Conservation (phyloP, 2,329 filamentous ascomycete genomes). For the Penicillium oxalicum region DNA sequence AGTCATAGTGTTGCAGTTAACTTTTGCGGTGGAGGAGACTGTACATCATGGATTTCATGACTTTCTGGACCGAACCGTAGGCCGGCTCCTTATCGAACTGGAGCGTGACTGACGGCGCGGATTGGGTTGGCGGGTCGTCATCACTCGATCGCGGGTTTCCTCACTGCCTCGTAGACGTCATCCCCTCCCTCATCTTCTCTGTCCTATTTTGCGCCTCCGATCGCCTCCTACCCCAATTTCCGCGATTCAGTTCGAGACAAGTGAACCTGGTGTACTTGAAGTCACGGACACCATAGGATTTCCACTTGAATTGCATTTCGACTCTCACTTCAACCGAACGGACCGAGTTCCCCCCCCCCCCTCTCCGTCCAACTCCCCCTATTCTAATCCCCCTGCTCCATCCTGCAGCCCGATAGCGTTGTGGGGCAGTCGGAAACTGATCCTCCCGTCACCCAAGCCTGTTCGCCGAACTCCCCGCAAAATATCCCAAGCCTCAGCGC, state of each 20-base stretch:
- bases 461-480: slow-evolving; percentile 23
- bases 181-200: slow-evolving; percentile 17
- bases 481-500: slow-evolving; percentile 15
- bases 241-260: neutral
- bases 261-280: neutral
- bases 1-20: too few relatives aligned
- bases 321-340: too few relatives aligned
- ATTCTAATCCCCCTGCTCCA: neutral
- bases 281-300: too few relatives aligned
- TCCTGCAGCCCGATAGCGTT: slow-evolving; percentile 6
- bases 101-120: neutral
- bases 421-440: slow-evolving; percentile 12
- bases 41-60: neutral
- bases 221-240: slow-evolving; percentile 4
- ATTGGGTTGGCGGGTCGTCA: slow-evolving; percentile 10
- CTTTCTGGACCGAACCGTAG: neutral
- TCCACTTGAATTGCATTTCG: too few relatives aligned
- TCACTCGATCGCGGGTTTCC: slow-evolving; percentile 10
- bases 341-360: neutral
- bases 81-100: neutral
- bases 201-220: slow-evolving; percentile 4
- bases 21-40: neutral
- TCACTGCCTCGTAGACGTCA: slow-evolving; percentile 31
- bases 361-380: slow-evolving; percentile 2
- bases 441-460: slow-evolving; percentile 6